phyloP scores from a whole-genome alignment of 148 eudicot species.

The Silene conica region DNA sequence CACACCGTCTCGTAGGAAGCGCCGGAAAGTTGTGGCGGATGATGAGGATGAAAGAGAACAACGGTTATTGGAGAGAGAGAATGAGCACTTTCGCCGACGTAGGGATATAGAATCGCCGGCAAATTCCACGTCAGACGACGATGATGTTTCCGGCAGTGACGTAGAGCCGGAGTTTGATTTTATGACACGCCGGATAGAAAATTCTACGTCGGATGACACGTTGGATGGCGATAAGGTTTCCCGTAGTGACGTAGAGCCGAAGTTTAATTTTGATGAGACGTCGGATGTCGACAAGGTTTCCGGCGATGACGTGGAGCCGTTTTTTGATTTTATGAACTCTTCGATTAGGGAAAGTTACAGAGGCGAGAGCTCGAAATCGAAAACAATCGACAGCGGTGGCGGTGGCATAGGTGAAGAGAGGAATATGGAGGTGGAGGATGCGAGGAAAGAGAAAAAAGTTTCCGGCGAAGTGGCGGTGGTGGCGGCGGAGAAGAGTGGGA shows the following conservation, averaged over 20 bases:
- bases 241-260: slow-evolving; percentile 33
- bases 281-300: slow-evolving; percentile 23
- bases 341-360: slow-evolving; percentile 37
- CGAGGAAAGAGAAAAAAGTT: slow-evolving; percentile 3
- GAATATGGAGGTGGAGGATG: slow-evolving; percentile 23
- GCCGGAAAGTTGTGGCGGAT: slow-evolving; percentile 2
- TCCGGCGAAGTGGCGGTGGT: neutral
- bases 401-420: slow-evolving; percentile 16
- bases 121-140: slow-evolving; percentile 19
- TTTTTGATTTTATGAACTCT: slow-evolving; percentile 58
- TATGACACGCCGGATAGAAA: slow-evolving; percentile 24
- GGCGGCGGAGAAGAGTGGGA: slow-evolving; percentile 16
- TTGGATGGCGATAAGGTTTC: slow-evolving; percentile 22
- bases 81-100: neutral
- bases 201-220: slow-evolving; percentile 17
- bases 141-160: slow-evolving; percentile 12
- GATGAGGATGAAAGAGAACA: slow-evolving; percentile 11
- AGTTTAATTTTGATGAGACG: slow-evolving; percentile 37
- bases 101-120: neutral
- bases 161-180: slow-evolving; percentile 59
- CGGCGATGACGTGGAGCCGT: slow-evolving; percentile 34
- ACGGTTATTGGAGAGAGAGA: slow-evolving; percentile 22
- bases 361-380: slow-evolving; percentile 20
- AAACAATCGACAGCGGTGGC: slow-evolving; percentile 13
- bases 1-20: slow-evolving; percentile 14